Evolutionary conservation across 2,329 filamentous ascomycete species (phyloP), one percentile per base, ranked within the genome.

Genomic region (Clonostachys sp.): DNA sequence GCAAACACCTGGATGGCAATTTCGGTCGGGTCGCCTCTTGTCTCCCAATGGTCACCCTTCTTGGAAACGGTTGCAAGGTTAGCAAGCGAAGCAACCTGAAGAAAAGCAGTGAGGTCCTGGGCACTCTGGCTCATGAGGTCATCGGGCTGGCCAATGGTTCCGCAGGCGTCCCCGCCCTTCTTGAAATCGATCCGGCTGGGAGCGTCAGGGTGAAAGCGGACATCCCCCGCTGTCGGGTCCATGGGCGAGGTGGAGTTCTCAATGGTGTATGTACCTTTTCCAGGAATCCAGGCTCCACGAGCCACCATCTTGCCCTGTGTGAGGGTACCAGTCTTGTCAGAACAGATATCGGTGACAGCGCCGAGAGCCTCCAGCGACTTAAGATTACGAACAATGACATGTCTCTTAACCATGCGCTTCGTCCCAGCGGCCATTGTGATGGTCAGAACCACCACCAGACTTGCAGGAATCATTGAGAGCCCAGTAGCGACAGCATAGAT

Each of bases 1-100:
- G 83, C 81, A 53, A 88, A 84, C 1, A 88, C 84, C 56, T 88
- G 83, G 33, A 89, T 84, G 6, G 85, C 85, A 47, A 88, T 86
- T 56, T 88, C 85, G 2, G 85, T 88, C 0, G 82, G 81, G 55
- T 86, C 81, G 39, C 82, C 83, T 45, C 79, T 75, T 39, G 80
- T 79, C 44, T 75, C 70, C 83, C 82, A 86, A 12, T 70, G 64
- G 1, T 67, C 66, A 3, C 68, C 65, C 42, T 69, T 65, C 43
- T 65, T 57, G 42, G 68, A 68, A 5, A 83, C 68, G 5, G 69
- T 72, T 5, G 77, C 77, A 13, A 80, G 63, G 54, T 80, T 80
- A 42, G 73, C 74, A 44, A 86, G 71, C 1, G 81, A 77, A 4
- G 81, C 78, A 20, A 84, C 77, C 39, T 75, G 70, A 34, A 87